These are phyloP conservation scores for Nyssa sinensis DNA, from an alignment of 148 eudicot species.

Conservation along the genomic window DNA sequence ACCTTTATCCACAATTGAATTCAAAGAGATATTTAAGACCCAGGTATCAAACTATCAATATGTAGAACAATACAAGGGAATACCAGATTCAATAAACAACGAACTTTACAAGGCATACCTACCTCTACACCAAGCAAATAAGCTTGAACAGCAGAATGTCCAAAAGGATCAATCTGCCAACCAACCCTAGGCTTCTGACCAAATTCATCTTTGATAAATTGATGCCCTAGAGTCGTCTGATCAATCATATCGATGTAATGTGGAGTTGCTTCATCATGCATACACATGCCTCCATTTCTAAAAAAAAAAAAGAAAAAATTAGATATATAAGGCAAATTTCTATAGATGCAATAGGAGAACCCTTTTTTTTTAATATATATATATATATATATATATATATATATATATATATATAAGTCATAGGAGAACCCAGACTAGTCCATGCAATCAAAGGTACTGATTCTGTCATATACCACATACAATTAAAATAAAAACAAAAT, in stretches of 20 bases:
- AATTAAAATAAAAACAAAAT: not conserved
- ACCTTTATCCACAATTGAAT: no score
- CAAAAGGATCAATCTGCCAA: constrained; percentile 91
- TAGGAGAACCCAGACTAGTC: no score
- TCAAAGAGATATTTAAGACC: no score
- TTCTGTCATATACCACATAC: not conserved
- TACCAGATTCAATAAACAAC: not conserved
- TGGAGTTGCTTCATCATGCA: constrained; percentile 87
- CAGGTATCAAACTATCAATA: no score
- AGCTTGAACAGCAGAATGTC: constrained; percentile 89
- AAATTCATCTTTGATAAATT: constrained; percentile 56
- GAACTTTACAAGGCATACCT: constrained; percentile 13
- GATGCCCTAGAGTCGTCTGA: constrained; percentile 77
- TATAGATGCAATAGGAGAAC: not conserved
- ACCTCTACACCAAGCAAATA: constrained; percentile 86
- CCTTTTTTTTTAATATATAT: no score
- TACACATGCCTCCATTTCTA: constrained; percentile 83
- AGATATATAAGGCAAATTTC: not conserved
- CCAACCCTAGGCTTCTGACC: constrained; percentile 70
- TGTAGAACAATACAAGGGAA: not conserved
- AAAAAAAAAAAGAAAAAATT: not conserved
- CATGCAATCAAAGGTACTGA: not conserved
- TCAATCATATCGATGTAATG: constrained; percentile 76
- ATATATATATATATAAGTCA: no score
- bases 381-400: no score